These are phyloP conservation scores for Graphilbum ipis-grandicollis DNA, from an alignment of 2,329 filamentous ascomycete genomes.

Conservation along the genomic window DNA sequence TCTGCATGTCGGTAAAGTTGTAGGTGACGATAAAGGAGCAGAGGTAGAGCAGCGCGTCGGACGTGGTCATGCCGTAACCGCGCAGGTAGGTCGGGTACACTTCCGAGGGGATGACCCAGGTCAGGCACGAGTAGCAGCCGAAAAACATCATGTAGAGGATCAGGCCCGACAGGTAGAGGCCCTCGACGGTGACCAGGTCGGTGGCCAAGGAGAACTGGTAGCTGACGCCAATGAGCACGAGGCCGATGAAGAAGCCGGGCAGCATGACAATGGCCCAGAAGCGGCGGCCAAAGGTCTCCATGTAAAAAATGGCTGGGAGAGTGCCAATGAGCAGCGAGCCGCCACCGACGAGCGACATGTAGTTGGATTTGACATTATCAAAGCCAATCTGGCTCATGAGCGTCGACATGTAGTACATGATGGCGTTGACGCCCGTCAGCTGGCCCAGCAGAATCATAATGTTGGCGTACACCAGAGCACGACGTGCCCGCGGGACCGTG, in stretches of 20 bases:
- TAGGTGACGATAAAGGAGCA: constrained; percentile 59
- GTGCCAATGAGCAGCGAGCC: constrained; percentile 49
- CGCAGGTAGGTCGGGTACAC: constrained; percentile 58
- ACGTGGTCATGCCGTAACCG: constrained; percentile 57
- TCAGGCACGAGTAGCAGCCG: constrained; percentile 45
- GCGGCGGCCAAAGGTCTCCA: constrained; percentile 55
- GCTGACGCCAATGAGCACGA: constrained; percentile 46
- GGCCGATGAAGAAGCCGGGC: constrained; percentile 52
- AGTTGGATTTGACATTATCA: constrained; percentile 40
- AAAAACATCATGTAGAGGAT: constrained; percentile 55
- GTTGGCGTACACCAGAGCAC: constrained; percentile 49
- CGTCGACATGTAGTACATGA: constrained; percentile 56
- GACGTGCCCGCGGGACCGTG: constrained; percentile 48
- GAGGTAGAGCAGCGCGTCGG: constrained; percentile 50
- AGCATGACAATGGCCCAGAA: constrained; percentile 62
- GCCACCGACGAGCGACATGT: constrained; percentile 61
- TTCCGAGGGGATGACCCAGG: constrained; percentile 50
- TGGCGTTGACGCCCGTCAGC: constrained; percentile 52
- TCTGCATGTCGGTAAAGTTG: constrained; percentile 56
- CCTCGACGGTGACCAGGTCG: constrained; percentile 31
- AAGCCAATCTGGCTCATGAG: constrained; percentile 55
- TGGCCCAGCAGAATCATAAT: constrained; percentile 55
- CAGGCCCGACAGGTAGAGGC: constrained; percentile 49
- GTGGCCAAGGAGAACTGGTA: constrained; percentile 36
- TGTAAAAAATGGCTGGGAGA: constrained; percentile 50